Base-by-base conservation (phyloP, 768 basidiomycete species). In the Russula emetica region DNA sequence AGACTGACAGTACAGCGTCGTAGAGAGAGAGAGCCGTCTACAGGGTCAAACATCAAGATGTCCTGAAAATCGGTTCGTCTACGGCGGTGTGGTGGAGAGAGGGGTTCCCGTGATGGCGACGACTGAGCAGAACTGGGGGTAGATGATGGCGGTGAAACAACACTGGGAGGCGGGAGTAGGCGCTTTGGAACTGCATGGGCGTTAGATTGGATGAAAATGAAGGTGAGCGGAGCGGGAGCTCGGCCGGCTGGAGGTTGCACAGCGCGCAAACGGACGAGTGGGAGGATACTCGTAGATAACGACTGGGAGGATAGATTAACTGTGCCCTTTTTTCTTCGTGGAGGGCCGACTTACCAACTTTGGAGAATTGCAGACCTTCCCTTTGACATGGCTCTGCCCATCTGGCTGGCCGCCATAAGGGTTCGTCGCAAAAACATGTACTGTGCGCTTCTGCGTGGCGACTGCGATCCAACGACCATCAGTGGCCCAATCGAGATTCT, bases 381-480 rank as follows among this genome's bases (percentile, higher is more conserved):
- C 83, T 42, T 81, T 78, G 60, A 86, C 67, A 74, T 89, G 86
- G 55, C 87, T 86, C 38, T 72, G 72, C 36, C 82, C 74, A 74
- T 91, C 85, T 1, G 86, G 77, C 38, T 77, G 77, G 4, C 92
- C 88, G 1, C 90, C 92, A 62, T 86, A 86, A 5, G 90, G 90
- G 71, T 92, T 88, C 9, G 86, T 77, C 9, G 86, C 83, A 70
- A 91, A 93, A 0, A 92, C 75, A 74, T 93, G 90, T 24, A 86
- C 74, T 0, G 84, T 88, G 61, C 84, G 73, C 67, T 85, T 85
- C 70, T 77, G 70, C 44, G 86, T 90, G n/a, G 79, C 82, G 40
- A 91, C 73, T 3, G 83, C 90, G 20, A 85, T 72, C 87, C 88
- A 92, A 40, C 85, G 73, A 16, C 85, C 86, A 69, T 87, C 86